These are phyloP conservation scores for Scedosporium apiospermum DNA, from an alignment of 2,329 filamentous ascomycete species.

Conservation along the genomic window DNA sequence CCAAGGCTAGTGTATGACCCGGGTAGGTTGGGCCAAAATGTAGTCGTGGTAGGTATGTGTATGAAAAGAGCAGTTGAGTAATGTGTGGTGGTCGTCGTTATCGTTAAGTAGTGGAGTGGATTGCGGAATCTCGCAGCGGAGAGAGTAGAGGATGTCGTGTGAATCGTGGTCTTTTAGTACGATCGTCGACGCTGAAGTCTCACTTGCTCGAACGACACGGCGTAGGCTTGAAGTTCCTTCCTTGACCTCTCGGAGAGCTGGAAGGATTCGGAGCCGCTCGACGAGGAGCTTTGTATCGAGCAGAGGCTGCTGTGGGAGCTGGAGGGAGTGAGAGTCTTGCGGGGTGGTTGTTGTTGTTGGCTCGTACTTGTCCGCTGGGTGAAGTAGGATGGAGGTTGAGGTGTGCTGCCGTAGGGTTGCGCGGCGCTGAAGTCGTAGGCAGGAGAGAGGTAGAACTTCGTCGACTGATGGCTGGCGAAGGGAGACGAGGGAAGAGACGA, in stretches of 20 bases:
- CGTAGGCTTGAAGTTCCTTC: constrained; percentile 75
- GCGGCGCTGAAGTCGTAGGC: constrained; percentile 65
- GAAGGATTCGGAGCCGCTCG: constrained; percentile 38
- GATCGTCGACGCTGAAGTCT: constrained; percentile 51
- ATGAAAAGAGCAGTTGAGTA: not conserved
- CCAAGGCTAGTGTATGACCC: not conserved
- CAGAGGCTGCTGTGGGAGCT: constrained; percentile 79
- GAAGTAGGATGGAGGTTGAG: constrained; percentile 28
- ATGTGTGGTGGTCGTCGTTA: not conserved
- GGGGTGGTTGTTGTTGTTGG: constrained; percentile 5
- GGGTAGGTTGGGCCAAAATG: not conserved
- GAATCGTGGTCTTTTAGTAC: constrained; percentile 27
- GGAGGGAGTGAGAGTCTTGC: constrained; percentile 52
- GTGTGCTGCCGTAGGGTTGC: constrained; percentile 45
- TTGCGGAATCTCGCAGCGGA: not conserved
- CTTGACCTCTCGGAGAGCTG: constrained; percentile 67
- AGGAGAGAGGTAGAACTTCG: constrained; percentile 59
- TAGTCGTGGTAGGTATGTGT: constrained; percentile 1
- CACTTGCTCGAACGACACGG: constrained; percentile 79
- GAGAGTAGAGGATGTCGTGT: constrained; percentile 12
- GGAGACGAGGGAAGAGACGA: constrained; percentile 10
- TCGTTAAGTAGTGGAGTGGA: not conserved
- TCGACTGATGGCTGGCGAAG: constrained; percentile 18
- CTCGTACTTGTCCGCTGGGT: constrained; percentile 16
- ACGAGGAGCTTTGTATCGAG: constrained; percentile 59